These are phyloP conservation scores for Colletotrichum salicis DNA, from an alignment of 2,329 filamentous ascomycete species.

Conservation along the genomic window DNA sequence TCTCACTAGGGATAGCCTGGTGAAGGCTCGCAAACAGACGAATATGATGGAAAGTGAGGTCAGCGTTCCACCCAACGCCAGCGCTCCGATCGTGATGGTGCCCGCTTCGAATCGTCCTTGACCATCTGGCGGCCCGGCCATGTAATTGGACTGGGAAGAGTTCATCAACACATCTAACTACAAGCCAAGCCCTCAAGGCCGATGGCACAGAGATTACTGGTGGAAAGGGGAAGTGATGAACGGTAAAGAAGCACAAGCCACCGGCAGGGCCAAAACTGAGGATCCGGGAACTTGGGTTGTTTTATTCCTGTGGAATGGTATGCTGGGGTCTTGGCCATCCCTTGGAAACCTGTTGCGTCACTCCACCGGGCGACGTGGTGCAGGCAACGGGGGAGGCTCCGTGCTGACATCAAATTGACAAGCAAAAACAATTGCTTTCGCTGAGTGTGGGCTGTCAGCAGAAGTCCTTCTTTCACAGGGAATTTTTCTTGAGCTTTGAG, in stretches of 20 bases:
- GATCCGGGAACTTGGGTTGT: neutral
- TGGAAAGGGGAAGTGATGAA: neutral
- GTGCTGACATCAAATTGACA: neutral
- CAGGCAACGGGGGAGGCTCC: neutral
- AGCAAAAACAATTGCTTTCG: neutral
- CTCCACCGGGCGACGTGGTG: neutral
- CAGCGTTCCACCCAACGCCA: slow-evolving; percentile 7
- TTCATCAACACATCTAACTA: slow-evolving; percentile 10
- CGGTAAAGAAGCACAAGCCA: neutral
- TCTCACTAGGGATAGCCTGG: slow-evolving; percentile 18
- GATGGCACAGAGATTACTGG: neutral
- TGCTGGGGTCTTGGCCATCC: neutral
- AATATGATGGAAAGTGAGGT: slow-evolving; percentile 21
- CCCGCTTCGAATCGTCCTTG: slow-evolving; percentile 26
- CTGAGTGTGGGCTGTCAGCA: neutral
- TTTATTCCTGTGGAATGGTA: neutral
- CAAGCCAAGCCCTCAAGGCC: neutral
- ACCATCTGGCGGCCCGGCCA: slow-evolving; percentile 22
- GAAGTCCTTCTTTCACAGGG: neutral
- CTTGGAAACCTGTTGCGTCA: neutral
- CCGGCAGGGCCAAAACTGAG: neutral
- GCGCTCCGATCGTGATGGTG: slow-evolving; percentile 1
- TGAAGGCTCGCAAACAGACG: slow-evolving; percentile 11
- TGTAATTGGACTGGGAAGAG: slow-evolving; percentile 14
- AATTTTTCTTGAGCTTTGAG: neutral